phyloP scores from a whole-genome alignment of 768 basidiomycete genomes.

The Macrolepiota albuminosa region DNA sequence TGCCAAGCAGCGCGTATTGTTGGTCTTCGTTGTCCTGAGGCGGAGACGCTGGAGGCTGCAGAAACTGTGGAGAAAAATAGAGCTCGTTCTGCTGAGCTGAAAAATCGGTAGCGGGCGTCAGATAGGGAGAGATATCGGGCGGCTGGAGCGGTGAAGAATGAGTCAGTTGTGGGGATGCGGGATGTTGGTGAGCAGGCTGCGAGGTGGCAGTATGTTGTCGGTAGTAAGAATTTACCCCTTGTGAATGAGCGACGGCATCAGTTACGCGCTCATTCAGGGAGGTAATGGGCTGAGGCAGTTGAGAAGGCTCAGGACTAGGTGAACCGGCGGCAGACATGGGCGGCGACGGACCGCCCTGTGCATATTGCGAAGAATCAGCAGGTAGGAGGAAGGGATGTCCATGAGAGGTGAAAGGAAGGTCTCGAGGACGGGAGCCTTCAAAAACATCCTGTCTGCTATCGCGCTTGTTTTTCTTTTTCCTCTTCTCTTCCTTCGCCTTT shows the following conservation, averaged over 20 bases:
- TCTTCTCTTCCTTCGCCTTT: constrained; percentile 31
- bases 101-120: neutral
- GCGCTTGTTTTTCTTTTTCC: constrained; percentile 7
- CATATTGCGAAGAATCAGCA: constrained; percentile 25
- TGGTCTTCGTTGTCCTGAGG: constrained; percentile 3
- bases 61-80: constrained; percentile 2
- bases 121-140: constrained; percentile 1
- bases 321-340: constrained; percentile 49
- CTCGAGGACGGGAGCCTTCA: constrained; percentile 4
- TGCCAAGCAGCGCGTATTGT: constrained; percentile 3
- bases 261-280: constrained; percentile 4
- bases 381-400: constrained; percentile 14
- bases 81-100: neutral
- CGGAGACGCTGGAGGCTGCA: neutral
- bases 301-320: constrained; percentile 26
- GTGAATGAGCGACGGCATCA: neutral
- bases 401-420: constrained; percentile 14
- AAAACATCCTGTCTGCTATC: neutral
- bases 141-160: neutral
- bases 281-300: neutral
- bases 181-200: neutral
- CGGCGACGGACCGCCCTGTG: constrained; percentile 44
- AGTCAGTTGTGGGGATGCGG: neutral
- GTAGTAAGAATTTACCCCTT: constrained; percentile 5
- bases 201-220: constrained; percentile 1